These are phyloP conservation scores for Hypoxylon sp. DNA, from an alignment of 2,329 filamentous ascomycete genomes.

Conservation along the genomic window DNA sequence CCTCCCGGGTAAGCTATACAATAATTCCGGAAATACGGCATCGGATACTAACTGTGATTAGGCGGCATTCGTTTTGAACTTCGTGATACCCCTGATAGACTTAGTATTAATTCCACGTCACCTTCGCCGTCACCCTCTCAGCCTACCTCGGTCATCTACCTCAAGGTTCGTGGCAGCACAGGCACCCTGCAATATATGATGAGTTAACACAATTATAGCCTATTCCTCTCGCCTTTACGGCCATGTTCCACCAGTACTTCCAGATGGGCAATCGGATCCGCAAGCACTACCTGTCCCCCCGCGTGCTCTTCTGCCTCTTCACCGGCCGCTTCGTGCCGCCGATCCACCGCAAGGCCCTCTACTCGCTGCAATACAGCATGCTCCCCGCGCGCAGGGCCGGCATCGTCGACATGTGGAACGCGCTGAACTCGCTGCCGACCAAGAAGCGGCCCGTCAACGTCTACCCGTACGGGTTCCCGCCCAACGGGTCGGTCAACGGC, in stretches of 20 bases:
- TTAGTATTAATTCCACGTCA: slow-evolving; percentile 47
- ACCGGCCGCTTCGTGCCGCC: slow-evolving; percentile 94
- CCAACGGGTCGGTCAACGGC: slow-evolving; percentile 28
- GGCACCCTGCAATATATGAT: not conserved
- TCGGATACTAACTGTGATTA: slow-evolving; percentile 42
- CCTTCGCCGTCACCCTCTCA: slow-evolving; percentile 41
- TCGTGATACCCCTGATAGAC: slow-evolving; percentile 71
- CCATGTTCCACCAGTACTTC: slow-evolving; percentile 97
- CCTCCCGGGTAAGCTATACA: slow-evolving; percentile 71
- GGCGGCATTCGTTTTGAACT: slow-evolving; percentile 91
- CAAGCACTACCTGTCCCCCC: slow-evolving; percentile 92
- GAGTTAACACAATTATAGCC: slow-evolving; percentile 62
- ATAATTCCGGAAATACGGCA: slow-evolving; percentile 36
- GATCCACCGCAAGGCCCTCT: slow-evolving; percentile 92
- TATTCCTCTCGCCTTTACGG: slow-evolving; percentile 86
- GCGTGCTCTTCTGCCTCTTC: slow-evolving; percentile 85
- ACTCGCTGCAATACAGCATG: slow-evolving; percentile 98
- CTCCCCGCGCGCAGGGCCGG: slow-evolving; percentile 81
- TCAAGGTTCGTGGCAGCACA: slow-evolving; percentile 68
- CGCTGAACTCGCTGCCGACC: slow-evolving; percentile 62
- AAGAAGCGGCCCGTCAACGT: slow-evolving; percentile 53
- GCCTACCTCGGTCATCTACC: slow-evolving; percentile 80
- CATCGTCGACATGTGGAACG: slow-evolving; percentile 85
- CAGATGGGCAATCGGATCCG: slow-evolving; percentile 90
- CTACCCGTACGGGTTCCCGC: slow-evolving; percentile 37